Percentiles rank a stretch among this genome's conserved stretches.
phyloP scores from a whole-genome alignment of 2,329 filamentous ascomycete species.

The Clonostachys sp. region DNA sequence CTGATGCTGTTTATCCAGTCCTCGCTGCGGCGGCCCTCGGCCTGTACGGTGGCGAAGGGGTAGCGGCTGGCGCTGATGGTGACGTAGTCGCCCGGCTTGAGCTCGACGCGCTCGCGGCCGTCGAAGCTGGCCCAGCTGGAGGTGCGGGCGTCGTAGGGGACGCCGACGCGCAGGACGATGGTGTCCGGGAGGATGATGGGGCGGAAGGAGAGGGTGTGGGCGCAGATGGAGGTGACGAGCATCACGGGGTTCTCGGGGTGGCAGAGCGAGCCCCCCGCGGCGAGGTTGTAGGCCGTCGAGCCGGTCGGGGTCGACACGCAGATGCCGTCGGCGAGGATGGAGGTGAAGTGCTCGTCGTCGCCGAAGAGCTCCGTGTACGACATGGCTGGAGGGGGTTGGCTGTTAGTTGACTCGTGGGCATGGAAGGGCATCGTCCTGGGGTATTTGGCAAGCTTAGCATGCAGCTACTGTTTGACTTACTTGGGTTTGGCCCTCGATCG shows the following conservation, averaged over 20 bases:
- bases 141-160: slow-evolving; percentile 89
- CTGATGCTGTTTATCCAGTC: slow-evolving; percentile 82
- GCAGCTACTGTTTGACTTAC: slow-evolving; percentile 47
- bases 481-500: slow-evolving; percentile 88
- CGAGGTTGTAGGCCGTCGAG: slow-evolving; percentile 92
- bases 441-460: not conserved
- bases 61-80: slow-evolving; percentile 78
- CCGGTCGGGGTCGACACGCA: slow-evolving; percentile 94
- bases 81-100: slow-evolving; percentile 75
- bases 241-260: slow-evolving; percentile 97
- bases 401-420: not conserved
- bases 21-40: slow-evolving; percentile 63
- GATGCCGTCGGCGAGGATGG: slow-evolving; percentile 86
- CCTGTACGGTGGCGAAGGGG: slow-evolving; percentile 74
- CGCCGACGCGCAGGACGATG: slow-evolving; percentile 85
- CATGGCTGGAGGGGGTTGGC: slow-evolving; percentile 57
- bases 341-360: slow-evolving; percentile 93
- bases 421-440: not conserved
- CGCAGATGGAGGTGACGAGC: slow-evolving; percentile 88
- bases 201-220: slow-evolving; percentile 90
- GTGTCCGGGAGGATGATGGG: slow-evolving; percentile 97
- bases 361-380: slow-evolving; percentile 88
- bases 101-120: slow-evolving; percentile 80
- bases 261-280: slow-evolving; percentile 89
- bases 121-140: slow-evolving; percentile 98